A percentile compares a stretch with the other conserved stretches of the same genome.
Conservation (phyloP, 306 rosid genomes). For the Luffa acutangula region DNA sequence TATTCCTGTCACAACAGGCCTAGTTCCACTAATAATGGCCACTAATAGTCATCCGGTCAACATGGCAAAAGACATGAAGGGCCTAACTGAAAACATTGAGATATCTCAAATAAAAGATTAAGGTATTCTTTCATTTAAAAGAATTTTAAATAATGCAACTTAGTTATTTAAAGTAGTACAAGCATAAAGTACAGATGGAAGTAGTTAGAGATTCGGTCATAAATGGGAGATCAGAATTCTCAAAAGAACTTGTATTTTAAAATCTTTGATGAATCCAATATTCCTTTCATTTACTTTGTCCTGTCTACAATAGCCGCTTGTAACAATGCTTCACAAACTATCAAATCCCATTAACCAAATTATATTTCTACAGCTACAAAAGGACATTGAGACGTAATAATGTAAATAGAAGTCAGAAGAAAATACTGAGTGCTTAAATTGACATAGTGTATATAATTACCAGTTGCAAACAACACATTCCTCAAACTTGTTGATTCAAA, state of each 20-base stretch:
- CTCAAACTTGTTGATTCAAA: not conserved
- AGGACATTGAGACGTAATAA: not conserved
- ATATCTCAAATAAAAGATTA: not conserved
- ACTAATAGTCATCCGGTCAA: not conserved
- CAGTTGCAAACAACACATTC: not conserved
- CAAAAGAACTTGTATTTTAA: not conserved
- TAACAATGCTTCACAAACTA: not conserved
- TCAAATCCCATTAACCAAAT: not conserved
- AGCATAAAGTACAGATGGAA: not conserved
- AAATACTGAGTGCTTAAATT: not conserved
- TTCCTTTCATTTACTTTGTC: not conserved
- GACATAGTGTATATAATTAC: not conserved
- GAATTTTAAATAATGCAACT: not conserved
- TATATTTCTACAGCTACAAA: not conserved
- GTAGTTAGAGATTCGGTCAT: not conserved
- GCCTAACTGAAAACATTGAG: not conserved
- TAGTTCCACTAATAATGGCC: not conserved
- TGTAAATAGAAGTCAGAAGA: not conserved
- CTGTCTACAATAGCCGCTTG: not conserved
- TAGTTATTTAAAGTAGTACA: not conserved
- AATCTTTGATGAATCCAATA: not conserved
- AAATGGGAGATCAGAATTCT: not conserved
- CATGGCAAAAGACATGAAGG: not conserved
- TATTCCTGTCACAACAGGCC: not conserved
- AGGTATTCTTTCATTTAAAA: not conserved